Evolutionary conservation across 768 basidiomycete genomes (phyloP), one percentile per base, ranked within the genome.

Genomic region (Leccinum uliginosum): DNA sequence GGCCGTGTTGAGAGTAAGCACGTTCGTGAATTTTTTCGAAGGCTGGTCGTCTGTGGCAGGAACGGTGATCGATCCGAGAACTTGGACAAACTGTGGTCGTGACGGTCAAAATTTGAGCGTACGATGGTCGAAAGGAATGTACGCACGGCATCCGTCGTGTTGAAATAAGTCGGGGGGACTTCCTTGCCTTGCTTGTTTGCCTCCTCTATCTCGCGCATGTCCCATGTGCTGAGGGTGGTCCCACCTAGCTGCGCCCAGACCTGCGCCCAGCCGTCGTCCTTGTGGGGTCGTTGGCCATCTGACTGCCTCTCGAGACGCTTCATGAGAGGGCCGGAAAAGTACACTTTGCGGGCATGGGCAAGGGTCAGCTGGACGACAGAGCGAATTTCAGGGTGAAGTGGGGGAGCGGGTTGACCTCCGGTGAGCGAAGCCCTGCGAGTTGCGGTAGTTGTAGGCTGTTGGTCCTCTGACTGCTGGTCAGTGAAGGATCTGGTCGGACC

Each of bases 201-300:
- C 67, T 87, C 89, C 60, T 93, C 86, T 55, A 95, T 85, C 63
- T 87, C 83, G 65, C 82, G 84, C 88, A 94, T 93, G 68, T 93
- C 91, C 93, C 93, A 95, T 44, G 93, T 79, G 63, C 90, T 92
- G 63, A 95, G 79, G 21, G 89, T 93, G 6, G 91, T 93, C 4
- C 93, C 93, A 50, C 89, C 87, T 32, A 95, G 77, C 73, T 95
- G 93, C 1, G 87, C 93, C 90, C 91, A 95, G 15, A 94, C 87
- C 17, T 93, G 84, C 11, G 79, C 78, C 89, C 92, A 93, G 1
- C 84, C 83, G 3, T 89, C 89, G 65, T 91, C 87, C 65, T 86
- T 87, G 58, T 73, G 65, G 3, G 86, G 83, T 57, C 77, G 79
- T 62, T 85, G 80, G 21, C 91, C 89, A 68, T 91, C 87, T 1